Conservation (phyloP, 2,329 filamentous ascomycete genomes). For the Aspergillus novofumigatus region DNA sequence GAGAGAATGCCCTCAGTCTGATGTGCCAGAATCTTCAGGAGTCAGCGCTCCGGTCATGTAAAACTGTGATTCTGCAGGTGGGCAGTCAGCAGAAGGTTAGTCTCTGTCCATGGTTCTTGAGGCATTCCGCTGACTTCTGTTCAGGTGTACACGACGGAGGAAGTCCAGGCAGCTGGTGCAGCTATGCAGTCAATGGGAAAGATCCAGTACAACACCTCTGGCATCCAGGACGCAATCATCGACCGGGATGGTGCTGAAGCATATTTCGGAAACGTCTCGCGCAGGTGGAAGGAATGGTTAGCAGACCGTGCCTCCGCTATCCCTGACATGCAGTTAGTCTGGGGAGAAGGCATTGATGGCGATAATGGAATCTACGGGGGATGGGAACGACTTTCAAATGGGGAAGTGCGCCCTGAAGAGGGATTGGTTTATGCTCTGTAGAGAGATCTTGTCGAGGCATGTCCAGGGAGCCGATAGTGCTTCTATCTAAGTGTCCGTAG, state of each 20-base stretch:
- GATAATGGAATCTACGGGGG: constrained; percentile 4
- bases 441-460: not conserved
- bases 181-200: constrained; percentile 1
- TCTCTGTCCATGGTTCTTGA: not conserved
- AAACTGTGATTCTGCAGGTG: constrained; percentile 1
- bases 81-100: constrained; percentile 4
- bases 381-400: constrained; percentile 3
- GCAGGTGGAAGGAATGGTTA: constrained; percentile 9
- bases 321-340: constrained; percentile 5
- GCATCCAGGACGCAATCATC: constrained; percentile 4
- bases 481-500: not conserved
- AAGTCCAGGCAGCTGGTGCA: not conserved
- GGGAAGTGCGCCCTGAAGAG: constrained; percentile 4
- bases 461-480: too few relatives aligned
- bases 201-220: constrained; percentile 11
- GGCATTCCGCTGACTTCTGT: not conserved
- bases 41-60: not conserved
- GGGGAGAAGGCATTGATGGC: constrained; percentile 4
- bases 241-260: not conserved
- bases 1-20: not conserved
- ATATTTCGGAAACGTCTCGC: not conserved
- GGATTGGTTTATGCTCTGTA: constrained; percentile 8
- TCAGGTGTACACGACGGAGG: constrained; percentile 8
- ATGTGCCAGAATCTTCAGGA: not conserved
- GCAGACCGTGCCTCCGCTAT: not conserved